phyloP scores from a whole-genome alignment of 2,329 filamentous ascomycete species.

The Didymella pinodella region DNA sequence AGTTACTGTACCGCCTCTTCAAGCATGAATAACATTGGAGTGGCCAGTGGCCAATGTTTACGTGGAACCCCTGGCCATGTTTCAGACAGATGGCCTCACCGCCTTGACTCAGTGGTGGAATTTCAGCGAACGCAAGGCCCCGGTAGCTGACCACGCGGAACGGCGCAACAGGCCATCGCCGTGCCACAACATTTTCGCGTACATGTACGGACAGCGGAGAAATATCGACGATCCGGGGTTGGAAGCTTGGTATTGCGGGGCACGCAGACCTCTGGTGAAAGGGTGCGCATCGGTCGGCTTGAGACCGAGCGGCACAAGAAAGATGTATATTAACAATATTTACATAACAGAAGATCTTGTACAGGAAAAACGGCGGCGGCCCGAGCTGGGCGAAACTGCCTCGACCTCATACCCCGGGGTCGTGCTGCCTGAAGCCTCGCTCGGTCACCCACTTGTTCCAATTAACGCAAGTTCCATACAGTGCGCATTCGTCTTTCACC shows the following conservation, averaged over 20 bases:
- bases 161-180: background rate
- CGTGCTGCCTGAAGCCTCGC: background rate
- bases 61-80: background rate
- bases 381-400: background rate
- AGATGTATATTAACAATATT: background rate
- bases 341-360: background rate
- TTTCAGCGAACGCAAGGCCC: background rate
- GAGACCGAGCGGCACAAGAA: background rate
- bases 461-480: background rate
- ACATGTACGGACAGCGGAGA: slow-evolving; percentile 6
- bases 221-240: slow-evolving; percentile 10
- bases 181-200: background rate
- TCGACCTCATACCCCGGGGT: background rate
- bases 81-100: background rate
- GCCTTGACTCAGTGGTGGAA: slow-evolving; percentile 5
- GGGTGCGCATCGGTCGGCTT: background rate
- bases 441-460: background rate
- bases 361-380: background rate
- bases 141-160: background rate
- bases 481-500: background rate
- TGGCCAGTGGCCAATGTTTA: background rate
- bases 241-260: slow-evolving; percentile 14
- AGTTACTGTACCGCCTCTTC: background rate
- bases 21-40: background rate
- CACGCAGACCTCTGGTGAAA: background rate